A percentile compares a stretch with the other conserved stretches of the same genome.
phyloP scores from a whole-genome alignment of 139 green algal genomes.

The Volvox africanus region DNA sequence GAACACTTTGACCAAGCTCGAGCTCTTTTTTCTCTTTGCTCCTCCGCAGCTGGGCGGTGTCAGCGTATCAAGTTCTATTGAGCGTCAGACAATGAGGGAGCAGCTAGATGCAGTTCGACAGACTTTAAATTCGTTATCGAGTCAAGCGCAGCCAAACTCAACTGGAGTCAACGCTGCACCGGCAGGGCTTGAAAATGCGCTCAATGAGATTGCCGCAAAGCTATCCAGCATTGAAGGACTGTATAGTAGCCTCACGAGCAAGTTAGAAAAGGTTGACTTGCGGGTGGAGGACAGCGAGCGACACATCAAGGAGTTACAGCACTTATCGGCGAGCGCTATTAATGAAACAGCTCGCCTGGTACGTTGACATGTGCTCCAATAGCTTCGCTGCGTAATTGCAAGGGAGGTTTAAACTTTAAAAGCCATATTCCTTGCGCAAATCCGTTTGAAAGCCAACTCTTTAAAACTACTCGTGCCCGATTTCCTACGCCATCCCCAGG shows the following conservation, averaged over 20 bases:
- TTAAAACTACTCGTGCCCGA: no score
- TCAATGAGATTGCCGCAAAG: slow-evolving; percentile 35
- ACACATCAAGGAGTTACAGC: slow-evolving; percentile 50
- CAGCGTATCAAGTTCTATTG: slow-evolving; percentile 36
- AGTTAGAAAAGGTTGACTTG: slow-evolving; percentile 32
- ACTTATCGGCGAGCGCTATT: slow-evolving; percentile 43
- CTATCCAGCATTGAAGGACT: slow-evolving; percentile 43
- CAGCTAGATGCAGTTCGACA: slow-evolving; percentile 25
- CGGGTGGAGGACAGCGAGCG: slow-evolving; percentile 40
- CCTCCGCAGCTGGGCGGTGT: slow-evolving; percentile 21
- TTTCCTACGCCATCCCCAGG: background rate
- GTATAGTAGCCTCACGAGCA: slow-evolving; percentile 12
- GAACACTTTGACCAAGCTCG: background rate
- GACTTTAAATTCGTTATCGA: slow-evolving; percentile 8
- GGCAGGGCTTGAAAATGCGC: background rate
- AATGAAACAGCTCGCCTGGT: slow-evolving; percentile 55
- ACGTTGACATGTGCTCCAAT: background rate
- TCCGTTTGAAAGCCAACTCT: no score
- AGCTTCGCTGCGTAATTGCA: no score
- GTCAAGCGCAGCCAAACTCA: background rate
- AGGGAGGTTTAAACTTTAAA: background rate
- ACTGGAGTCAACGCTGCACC: background rate
- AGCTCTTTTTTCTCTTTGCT: background rate
- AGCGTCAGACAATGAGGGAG: slow-evolving; percentile 30
- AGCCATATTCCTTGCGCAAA: background rate